phyloP scores from a whole-genome alignment of 805 yeast genomes.

The Candida rishiriensis region DNA sequence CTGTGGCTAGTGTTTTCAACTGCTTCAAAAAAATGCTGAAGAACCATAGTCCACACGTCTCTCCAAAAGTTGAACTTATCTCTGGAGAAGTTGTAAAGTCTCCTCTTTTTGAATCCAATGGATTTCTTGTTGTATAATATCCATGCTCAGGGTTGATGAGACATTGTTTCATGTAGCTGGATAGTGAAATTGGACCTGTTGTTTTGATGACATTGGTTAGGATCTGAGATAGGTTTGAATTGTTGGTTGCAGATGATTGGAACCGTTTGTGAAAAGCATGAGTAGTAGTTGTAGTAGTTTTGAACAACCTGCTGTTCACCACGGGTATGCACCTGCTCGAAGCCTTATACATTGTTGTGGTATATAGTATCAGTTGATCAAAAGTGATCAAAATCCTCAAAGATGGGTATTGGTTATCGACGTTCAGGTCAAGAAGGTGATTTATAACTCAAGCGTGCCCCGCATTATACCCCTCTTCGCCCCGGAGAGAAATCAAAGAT shows the following conservation, averaged over 20 bases:
- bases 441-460: too few relatives aligned
- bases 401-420: too few relatives aligned
- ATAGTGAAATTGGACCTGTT: slow-evolving; percentile 72
- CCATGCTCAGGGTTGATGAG: slow-evolving; percentile 74
- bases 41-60: slow-evolving; percentile 74
- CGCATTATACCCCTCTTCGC: too few relatives aligned
- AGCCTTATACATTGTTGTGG: too few relatives aligned
- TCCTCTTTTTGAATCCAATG: slow-evolving; percentile 47
- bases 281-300: too few relatives aligned
- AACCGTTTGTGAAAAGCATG: too few relatives aligned
- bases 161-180: slow-evolving; percentile 78
- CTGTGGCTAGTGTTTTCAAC: slow-evolving; percentile 37
- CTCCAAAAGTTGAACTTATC: slow-evolving; percentile 83
- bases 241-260: slow-evolving; percentile 1
- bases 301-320: too few relatives aligned
- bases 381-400: too few relatives aligned
- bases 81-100: slow-evolving; percentile 87
- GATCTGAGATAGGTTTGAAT: slow-evolving; percentile 22
- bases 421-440: too few relatives aligned
- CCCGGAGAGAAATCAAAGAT: too few relatives aligned
- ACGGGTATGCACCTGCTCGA: too few relatives aligned
- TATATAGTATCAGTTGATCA: too few relatives aligned
- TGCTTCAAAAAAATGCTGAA: slow-evolving; percentile 55
- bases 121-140: slow-evolving; percentile 74
- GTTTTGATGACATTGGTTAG: slow-evolving; percentile 50